Percentiles rank a stretch among this genome's conserved stretches.
Evolutionary conservation across 495 filamentous ascomycete genomes (phyloP).

Genomic region (Penicillium canariense): DNA sequence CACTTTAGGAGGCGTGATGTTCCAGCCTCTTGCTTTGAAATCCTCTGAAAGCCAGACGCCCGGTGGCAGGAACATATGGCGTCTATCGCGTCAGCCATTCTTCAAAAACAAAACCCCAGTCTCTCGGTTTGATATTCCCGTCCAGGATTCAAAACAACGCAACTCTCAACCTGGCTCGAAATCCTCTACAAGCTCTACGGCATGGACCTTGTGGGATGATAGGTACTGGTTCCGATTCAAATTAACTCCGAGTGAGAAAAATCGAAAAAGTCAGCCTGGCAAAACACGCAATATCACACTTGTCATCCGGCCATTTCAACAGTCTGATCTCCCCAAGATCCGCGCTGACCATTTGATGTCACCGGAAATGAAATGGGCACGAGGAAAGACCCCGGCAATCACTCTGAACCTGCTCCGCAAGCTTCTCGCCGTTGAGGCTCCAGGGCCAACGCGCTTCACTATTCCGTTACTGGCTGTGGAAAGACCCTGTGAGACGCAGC

Average conservation of each 20-base stretch:
- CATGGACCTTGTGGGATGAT: constrained; percentile 66
- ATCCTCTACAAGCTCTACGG: constrained; percentile 7
- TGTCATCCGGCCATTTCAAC: constrained; percentile 50
- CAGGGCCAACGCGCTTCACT: constrained; percentile 35
- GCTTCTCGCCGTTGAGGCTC: constrained; percentile 23
- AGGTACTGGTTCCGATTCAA: constrained; percentile 75
- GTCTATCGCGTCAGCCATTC: constrained; percentile 52
- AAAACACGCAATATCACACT: constrained; percentile 22
- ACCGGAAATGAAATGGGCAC: not conserved
- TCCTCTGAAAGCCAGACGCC: constrained; percentile 16
- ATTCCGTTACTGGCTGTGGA: constrained; percentile 34
- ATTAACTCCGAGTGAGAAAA: constrained; percentile 1
- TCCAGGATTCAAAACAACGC: not conserved
- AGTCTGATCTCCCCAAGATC: constrained; percentile 41
- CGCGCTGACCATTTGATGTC: constrained; percentile 2
- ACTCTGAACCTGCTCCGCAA: constrained; percentile 2
- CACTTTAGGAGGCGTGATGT: constrained; percentile 52
- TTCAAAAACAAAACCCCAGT: constrained; percentile 27
- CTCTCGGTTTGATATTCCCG: constrained; percentile 9
- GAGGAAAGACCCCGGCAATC: constrained; percentile 1
- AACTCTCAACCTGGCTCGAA: not conserved
- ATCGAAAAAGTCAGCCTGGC: not conserved
- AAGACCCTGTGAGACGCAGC: not conserved
- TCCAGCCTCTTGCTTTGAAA: constrained; percentile 42
- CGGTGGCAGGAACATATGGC: constrained; percentile 37